Evolutionary conservation across 495 filamentous ascomycete genomes (phyloP), one percentile per base, ranked within the genome.

Genomic region (Bathelium albidoporum): DNA sequence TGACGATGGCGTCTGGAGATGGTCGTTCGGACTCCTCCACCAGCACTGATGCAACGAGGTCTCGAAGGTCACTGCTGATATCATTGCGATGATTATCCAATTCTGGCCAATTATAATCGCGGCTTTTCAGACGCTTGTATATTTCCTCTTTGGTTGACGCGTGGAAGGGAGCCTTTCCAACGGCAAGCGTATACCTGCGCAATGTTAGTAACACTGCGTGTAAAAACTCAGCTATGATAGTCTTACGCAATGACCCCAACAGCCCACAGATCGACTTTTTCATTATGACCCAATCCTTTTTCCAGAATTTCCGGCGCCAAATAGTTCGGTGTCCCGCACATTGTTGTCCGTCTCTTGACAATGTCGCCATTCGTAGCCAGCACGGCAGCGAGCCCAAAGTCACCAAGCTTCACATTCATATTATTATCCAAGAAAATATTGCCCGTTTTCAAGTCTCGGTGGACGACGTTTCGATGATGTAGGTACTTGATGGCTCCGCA

Each of bases 251-350:
- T 97, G 61, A 97, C 90, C 39, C 94, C 94, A 62, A 97, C 81
- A 18, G 93, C 94, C 94, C 94, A 99, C 64, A 97, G 85, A 73
- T 99, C 94, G 9, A 99, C 94, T 71, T 89, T 88, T 63, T 94
- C 89, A 55, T 90, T 91, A 73, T 97, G 92, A 2, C 92, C 92
- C 31, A 88, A 88, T 71, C 89, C 91, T 59, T 87, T 87, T 69
- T 89, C 87, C 60, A 97, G 81, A 64, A 99, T 92, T 73, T 99
- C 94, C 1, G 94, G 94, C 0, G 95, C 95, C 73, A 99, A 95
- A 74, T 99, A 99, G 73, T 97, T 97, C 1, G 95, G 95, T 14
- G 95, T 97, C 32, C 95, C 95, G 67, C 95, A 99, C 58, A 99
- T 80, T 0, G 95, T 99, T 41, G 86, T 95, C 69, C 95, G 61